Base-by-base conservation (phyloP, 306 rosid species). In the Cyclanthera cordifolia region DNA sequence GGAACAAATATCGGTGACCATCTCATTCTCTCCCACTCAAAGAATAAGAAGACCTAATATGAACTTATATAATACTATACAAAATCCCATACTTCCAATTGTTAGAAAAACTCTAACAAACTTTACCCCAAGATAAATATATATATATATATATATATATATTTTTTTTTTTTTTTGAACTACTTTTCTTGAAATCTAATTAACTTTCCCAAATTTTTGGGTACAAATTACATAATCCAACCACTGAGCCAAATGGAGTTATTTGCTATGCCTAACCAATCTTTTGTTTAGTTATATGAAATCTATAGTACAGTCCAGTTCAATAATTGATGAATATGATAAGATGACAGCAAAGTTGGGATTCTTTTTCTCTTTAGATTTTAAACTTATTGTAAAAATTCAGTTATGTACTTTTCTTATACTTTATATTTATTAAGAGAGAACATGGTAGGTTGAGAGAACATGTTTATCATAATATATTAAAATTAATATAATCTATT, bases 331-430 rank as follows among this genome's bases (percentile, higher is more conserved):
- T 17, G 9, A 34, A 60, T 34, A 13, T 60, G 47, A 60, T 10
- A 37, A 34, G 48, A 34, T 9, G 68, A 60, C 68, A 60, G 68
- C 68, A 60, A 37, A 60, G 68, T n/a, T 58, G 66, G 3, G 24
- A 58, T n/a, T 59, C 9, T 8, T 2, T 59, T 32, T 30, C 1
- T 7, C 0, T 52, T 51, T 1, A 3, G 2, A 8, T 4, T 60
- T 60, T 14, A 4, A 17, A 17, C 1, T 60, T 60, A 60, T 37
- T 60, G 48, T 5, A 60, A 24, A 59, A 59, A 28, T 28, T 28
- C 43, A 57, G 45, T 30, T 57, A 2, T 55, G 20, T 55, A 55
- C 61, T 28, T 56, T 6, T 59, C 20, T 59, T 59, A 32, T 0
- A 16, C 9, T 16, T 32, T 46, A 46, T 46, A 13, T 13, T 32